Evolutionary conservation across 192 early-diverging fungal species (phyloP).

Genomic region (Coemansia sp.): DNA sequence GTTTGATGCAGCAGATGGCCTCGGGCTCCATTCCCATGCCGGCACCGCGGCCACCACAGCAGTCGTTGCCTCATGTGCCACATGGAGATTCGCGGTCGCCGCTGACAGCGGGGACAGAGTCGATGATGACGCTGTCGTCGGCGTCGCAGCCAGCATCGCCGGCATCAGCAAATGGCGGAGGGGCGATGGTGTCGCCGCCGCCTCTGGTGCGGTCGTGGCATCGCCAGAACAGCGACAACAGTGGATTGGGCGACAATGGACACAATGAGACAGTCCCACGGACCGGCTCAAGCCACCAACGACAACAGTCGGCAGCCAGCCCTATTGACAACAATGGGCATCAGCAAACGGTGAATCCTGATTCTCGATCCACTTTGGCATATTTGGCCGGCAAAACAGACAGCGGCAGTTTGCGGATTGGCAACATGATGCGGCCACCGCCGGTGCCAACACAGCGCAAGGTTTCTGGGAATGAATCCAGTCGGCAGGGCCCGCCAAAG

Average conservation of each 20-base stretch:
- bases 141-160: conserved; percentile 17
- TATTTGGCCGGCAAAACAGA: not conserved
- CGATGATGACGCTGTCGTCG: conserved; percentile 17
- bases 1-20: conserved; percentile 28
- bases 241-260: conserved; percentile 9
- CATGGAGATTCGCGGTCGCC: conserved; percentile 6
- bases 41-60: not conserved
- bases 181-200: conserved; percentile 12
- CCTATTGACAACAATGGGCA: conserved; percentile 18
- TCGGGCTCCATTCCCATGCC: conserved; percentile 7
- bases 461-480: conserved; percentile 8
- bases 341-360: conserved; percentile 1
- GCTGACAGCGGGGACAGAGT: conserved; percentile 11
- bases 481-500: conserved; percentile 17
- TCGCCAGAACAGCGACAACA: conserved; percentile 16
- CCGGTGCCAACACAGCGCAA: conserved; percentile 11
- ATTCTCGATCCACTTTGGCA: conserved; percentile 8
- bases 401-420: conserved; percentile 30
- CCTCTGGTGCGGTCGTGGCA: conserved; percentile 12
- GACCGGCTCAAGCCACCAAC: conserved; percentile 18
- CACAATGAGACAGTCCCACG: not conserved
- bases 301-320: conserved; percentile 7
- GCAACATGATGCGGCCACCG: conserved; percentile 37
- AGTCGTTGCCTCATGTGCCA: not conserved
- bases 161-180: conserved; percentile 1